Base-by-base conservation (phyloP, 2,329 filamentous ascomycete genomes). In the Thermoascus crustaceus region DNA sequence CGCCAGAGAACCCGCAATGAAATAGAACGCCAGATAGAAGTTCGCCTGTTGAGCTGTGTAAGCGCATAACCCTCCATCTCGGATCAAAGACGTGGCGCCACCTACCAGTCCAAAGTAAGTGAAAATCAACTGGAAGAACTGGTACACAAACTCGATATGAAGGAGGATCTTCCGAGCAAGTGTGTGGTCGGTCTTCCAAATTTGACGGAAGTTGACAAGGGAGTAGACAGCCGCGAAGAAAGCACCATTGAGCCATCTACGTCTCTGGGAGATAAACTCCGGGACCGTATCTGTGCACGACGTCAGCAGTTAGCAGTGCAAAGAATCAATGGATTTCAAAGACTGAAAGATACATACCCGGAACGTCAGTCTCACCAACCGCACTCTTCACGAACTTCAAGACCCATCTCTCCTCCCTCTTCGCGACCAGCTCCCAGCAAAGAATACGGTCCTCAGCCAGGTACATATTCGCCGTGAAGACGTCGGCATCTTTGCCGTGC, bases 401-500 rank as follows among this genome's bases (percentile, higher is more conserved):
- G 44, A 98, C 87, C 91, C 91, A 98, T 67, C 85, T 77, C 61
- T 96, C 91, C 46, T 80, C 85, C 39, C 87, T 75, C 66, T 98
- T 98, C 1, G 91, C 91, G 1, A 98, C 91, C 46, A 98, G 64
- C 70, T 98, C 91, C 72, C 94, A 98, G 63, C 91, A 98, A 22
- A 98, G 78, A 57, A 98, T 98, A 71, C 91, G 85, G 73, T 98
- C 91, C 58, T 98, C 91, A 37, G 91, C 91, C 39, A 98, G 76
- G 57, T 96, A 98, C 91, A 98, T 98, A 64, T 98, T 98, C 22
- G 91, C 88, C 0, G 89, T 95, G 55, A 96, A 96, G 3, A 96
- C 87, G 58, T 95, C 89, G 7, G 93, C 91, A 57, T 95, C 86
- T 50, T 94, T 85, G 9, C 91, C 91, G 54, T 96, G 91, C 17